Evolutionary conservation across 768 basidiomycete genomes (phyloP).

Genomic region (Mycena latifolia): DNA sequence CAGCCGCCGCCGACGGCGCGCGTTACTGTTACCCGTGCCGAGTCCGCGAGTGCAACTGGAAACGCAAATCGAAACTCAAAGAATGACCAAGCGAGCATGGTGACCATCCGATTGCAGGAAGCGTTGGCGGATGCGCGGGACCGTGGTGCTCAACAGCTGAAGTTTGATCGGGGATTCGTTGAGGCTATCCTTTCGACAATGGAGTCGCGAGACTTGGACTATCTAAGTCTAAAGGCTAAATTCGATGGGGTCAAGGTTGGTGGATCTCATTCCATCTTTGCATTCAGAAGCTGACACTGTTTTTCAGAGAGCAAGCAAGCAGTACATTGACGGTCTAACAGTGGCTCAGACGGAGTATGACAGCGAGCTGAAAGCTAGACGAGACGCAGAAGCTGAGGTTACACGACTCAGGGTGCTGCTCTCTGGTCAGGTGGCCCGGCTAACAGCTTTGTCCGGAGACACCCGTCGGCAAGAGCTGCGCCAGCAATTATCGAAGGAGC

Average conservation of each 20-base stretch:
- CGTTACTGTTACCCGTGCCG: constrained; percentile 62
- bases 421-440: constrained; percentile 88
- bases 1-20: constrained; percentile 41
- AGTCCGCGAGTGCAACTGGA: constrained; percentile 40
- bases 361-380: constrained; percentile 86
- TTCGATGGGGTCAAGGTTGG: constrained; percentile 91
- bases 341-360: constrained; percentile 97
- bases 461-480: constrained; percentile 82
- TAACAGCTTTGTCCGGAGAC: constrained; percentile 89
- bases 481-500: constrained; percentile 82
- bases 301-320: constrained; percentile 86
- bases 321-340: constrained; percentile 91
- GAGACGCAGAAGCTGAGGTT: constrained; percentile 94
- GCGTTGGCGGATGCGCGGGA: constrained; percentile 70
- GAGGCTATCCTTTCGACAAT: constrained; percentile 77
- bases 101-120: constrained; percentile 69
- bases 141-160: constrained; percentile 70
- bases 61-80: constrained; percentile 25
- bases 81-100: constrained; percentile 58
- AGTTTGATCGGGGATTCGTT: constrained; percentile 80
- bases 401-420: constrained; percentile 86
- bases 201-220: constrained; percentile 72
- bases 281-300: constrained; percentile 12
- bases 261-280: constrained; percentile 18
- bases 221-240: constrained; percentile 74